Percentiles rank a stretch among this genome's conserved stretches.
Evolutionary conservation across 2,329 filamentous ascomycete genomes (phyloP).

Genomic region (Pseudohalonectria lignicola): DNA sequence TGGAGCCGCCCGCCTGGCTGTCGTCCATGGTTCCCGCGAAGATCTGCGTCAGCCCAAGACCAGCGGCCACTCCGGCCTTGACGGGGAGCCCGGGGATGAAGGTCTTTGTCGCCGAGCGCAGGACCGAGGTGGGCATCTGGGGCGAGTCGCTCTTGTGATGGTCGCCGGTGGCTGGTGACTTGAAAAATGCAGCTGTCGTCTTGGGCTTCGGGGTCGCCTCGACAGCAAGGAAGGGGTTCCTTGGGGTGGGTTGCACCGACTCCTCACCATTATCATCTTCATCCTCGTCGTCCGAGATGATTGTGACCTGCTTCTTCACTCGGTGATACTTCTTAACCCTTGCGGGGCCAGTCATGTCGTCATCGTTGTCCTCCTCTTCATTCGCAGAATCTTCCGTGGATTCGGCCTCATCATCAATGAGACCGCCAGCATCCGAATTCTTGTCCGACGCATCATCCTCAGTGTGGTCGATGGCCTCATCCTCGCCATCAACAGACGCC

Average conservation of each 20-base stretch:
- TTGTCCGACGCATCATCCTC: conserved; percentile 13
- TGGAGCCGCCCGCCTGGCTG: conserved; percentile 27
- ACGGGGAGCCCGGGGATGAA: conserved; percentile 61
- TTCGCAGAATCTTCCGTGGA: conserved; percentile 12
- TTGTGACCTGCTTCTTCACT: conserved; percentile 34
- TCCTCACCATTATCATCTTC: conserved; percentile 31
- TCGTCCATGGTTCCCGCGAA: conserved; percentile 82
- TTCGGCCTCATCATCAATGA: conserved; percentile 3
- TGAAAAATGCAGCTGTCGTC: conserved; percentile 18
- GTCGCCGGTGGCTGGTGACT: conserved; percentile 30
- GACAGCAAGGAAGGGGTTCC: not conserved
- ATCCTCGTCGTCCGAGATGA: conserved; percentile 59
- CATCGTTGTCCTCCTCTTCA: not conserved
- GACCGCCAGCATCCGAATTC: conserved; percentile 2
- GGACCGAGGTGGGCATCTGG: conserved; percentile 48
- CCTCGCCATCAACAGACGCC: conserved; percentile 7
- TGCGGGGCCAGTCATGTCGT: not conserved
- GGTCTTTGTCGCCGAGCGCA: conserved; percentile 57
- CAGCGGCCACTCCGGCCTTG: conserved; percentile 39
- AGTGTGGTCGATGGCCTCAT: conserved; percentile 16
- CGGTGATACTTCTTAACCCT: conserved; percentile 20
- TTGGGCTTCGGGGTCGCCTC: conserved; percentile 22
- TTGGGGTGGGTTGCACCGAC: not conserved
- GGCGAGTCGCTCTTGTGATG: conserved; percentile 37
- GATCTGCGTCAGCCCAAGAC: conserved; percentile 74